A percentile compares a stretch with the other conserved stretches of the same genome.
These are phyloP conservation scores for Metschnikowia baotianmanensis DNA, from an alignment of 805 yeast genomes.

Conservation along the genomic window DNA sequence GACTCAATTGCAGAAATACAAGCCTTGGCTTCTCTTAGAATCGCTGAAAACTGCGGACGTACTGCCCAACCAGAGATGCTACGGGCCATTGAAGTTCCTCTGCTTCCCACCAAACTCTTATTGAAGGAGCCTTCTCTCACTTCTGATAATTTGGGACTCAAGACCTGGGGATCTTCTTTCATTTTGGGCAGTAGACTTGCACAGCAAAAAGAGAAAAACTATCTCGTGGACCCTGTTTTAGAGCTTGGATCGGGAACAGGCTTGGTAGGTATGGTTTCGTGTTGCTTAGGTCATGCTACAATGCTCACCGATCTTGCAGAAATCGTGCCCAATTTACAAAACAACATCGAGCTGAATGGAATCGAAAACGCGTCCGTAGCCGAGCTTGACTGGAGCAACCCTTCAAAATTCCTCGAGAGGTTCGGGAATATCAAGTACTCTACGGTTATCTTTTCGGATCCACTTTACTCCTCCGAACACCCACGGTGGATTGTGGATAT, in stretches of 20 bases:
- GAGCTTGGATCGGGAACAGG: constrained; percentile 99
- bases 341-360: constrained; percentile 57
- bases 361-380: constrained; percentile 34
- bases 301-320: constrained; percentile 76
- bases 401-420: constrained; percentile 35
- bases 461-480: constrained; percentile 80
- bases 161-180: constrained; percentile 94
- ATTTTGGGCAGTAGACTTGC: constrained; percentile 57
- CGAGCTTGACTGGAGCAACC: constrained; percentile 78
- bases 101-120: constrained; percentile 22
- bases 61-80: constrained; percentile 74
- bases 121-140: constrained; percentile 84
- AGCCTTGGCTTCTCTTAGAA: constrained; percentile 57
- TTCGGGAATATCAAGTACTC: constrained; percentile 40
- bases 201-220: constrained; percentile 9
- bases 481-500: constrained; percentile 70
- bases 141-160: constrained; percentile 81
- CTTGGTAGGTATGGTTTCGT: constrained; percentile 72
- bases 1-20: constrained; percentile 42
- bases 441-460: constrained; percentile 78
- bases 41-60: constrained; percentile 82
- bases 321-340: constrained; percentile 63
- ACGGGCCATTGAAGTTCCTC: constrained; percentile 47
- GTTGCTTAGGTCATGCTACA: constrained; percentile 48
- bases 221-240: constrained; percentile 36